Conservation (phyloP, 371 early-diverging fungal genomes). For the Dinochytrium kinnereticum region DNA sequence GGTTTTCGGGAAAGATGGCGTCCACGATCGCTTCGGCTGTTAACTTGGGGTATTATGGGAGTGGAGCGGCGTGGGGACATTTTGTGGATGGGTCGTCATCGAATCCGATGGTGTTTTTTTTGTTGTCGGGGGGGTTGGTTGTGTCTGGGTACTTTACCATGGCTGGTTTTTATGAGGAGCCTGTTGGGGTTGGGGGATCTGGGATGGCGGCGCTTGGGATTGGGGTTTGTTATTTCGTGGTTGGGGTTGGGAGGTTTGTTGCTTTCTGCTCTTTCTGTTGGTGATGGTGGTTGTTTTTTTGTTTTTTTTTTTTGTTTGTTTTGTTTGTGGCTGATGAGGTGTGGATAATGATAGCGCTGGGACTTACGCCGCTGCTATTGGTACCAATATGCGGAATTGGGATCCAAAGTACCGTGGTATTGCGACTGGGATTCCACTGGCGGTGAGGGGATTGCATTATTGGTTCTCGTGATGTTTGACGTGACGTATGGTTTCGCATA, state of each 20-base stretch:
- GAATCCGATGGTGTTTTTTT: background rate
- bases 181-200: background rate
- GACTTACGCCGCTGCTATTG: conserved; percentile 1
- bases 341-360: background rate
- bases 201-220: background rate
- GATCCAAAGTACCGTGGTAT: conserved; percentile 6
- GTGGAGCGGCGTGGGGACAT: conserved; percentile 5
- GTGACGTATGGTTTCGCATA: background rate
- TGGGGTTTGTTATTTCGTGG: conserved; percentile 6
- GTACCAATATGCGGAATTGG: conserved; percentile 12
- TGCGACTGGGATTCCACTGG: conserved; percentile 8
- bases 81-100: background rate
- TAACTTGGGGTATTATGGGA: conserved; percentile 5
- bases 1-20: background rate
- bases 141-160: conserved; percentile 2
- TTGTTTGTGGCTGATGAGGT: too few relatives aligned
- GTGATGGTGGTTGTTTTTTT: too few relatives aligned
- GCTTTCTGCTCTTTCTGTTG: background rate
- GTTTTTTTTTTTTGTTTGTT: too few relatives aligned
- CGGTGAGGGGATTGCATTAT: background rate
- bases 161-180: background rate
- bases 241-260: conserved; percentile 7
- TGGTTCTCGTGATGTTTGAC: background rate
- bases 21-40: background rate
- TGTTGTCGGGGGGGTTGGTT: background rate